Evolutionary conservation across 768 basidiomycete species (phyloP).

Genomic region (Leucosporidium yakuticum): DNA sequence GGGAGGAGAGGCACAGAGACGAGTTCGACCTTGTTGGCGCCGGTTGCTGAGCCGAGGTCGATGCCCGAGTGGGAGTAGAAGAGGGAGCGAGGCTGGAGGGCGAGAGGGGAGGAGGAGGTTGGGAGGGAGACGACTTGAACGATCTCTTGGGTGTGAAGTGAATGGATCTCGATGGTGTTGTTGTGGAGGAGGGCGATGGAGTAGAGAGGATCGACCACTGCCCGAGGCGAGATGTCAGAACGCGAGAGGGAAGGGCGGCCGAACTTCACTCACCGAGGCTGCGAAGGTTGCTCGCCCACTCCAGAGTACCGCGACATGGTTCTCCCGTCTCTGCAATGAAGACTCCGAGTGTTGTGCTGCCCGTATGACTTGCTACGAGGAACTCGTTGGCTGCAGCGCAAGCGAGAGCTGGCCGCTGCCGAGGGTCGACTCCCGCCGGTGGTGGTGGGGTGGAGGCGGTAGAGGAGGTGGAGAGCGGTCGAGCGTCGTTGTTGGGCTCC

Average conservation of each 20-base stretch:
- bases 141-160: conserved; percentile 63
- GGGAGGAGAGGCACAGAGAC: neutral
- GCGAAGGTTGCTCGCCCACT: conserved; percentile 74
- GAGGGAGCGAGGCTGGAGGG: conserved; percentile 14
- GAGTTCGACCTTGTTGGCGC: conserved; percentile 8
- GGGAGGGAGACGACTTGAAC: conserved; percentile 56
- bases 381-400: conserved; percentile 74
- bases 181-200: conserved; percentile 72
- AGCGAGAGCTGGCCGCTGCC: conserved; percentile 61
- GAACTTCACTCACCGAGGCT: conserved; percentile 55
- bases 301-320: conserved; percentile 79
- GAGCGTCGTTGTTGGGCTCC: conserved; percentile 43
- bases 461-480: conserved; percentile 1
- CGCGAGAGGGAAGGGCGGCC: neutral
- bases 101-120: neutral
- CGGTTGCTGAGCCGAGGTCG: conserved; percentile 15
- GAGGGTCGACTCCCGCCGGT: conserved; percentile 5
- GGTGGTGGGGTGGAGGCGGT: conserved; percentile 1
- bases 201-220: conserved; percentile 76
- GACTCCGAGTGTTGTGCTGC: conserved; percentile 69
- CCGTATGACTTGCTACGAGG: conserved; percentile 78
- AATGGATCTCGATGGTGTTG: conserved; percentile 73
- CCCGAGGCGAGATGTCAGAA: neutral
- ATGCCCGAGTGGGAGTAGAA: neutral
- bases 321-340: conserved; percentile 81